Evolutionary conservation across 345 rosid genomes (phyloP).

Genomic region (Eucalyptus sp.): DNA sequence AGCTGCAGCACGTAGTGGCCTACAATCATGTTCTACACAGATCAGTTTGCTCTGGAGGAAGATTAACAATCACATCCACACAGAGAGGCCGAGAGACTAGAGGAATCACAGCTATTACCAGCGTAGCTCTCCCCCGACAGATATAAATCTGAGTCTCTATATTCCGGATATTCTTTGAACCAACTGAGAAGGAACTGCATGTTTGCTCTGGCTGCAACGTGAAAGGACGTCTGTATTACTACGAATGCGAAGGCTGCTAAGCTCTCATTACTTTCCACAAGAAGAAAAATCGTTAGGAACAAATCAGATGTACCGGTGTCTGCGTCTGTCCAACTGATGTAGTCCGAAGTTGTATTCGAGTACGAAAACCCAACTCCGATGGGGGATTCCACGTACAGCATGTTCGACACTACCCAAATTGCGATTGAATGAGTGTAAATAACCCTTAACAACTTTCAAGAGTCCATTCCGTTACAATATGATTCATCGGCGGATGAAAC

Average conservation of each 20-base stretch:
- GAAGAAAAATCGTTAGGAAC: neutral
- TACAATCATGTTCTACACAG: neutral
- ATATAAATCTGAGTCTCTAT: neutral
- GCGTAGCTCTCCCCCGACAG: neutral
- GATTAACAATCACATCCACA: neutral
- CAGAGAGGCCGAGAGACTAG: neutral
- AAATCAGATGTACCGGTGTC: neutral
- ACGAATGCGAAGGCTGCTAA: neutral
- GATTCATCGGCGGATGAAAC: neutral
- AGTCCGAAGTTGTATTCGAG: slow-evolving; percentile 14
- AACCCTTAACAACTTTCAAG: neutral
- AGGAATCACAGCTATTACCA: neutral
- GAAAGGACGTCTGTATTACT: neutral
- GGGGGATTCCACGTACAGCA: slow-evolving; percentile 19
- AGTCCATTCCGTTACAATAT: neutral
- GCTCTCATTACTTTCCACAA: neutral
- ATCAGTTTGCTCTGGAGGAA: neutral
- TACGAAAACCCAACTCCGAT: slow-evolving; percentile 18
- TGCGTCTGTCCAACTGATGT: slow-evolving; percentile 2
- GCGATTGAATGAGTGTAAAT: neutral
- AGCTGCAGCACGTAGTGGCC: slow-evolving; percentile 30
- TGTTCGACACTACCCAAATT: slow-evolving; percentile 4
- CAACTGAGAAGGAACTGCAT: neutral
- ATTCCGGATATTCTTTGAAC: neutral
- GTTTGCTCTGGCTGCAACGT: neutral